These are phyloP conservation scores for Fusarium verrucosum DNA, from an alignment of 2,329 filamentous ascomycete genomes.

Conservation along the genomic window DNA sequence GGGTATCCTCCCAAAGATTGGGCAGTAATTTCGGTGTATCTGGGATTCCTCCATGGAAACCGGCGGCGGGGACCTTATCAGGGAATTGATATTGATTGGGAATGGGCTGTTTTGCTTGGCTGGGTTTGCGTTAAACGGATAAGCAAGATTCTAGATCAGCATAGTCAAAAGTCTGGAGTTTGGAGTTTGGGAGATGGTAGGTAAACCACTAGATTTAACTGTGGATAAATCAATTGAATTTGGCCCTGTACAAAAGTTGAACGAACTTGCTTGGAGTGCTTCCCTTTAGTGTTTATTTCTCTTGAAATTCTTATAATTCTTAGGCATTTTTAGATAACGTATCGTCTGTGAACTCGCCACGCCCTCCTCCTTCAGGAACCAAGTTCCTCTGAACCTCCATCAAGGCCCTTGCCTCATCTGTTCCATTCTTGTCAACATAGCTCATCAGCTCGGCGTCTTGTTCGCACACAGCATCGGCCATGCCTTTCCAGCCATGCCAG, in stretches of 20 bases:
- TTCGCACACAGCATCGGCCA: constrained; percentile 43
- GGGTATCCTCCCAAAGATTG: constrained; percentile 20
- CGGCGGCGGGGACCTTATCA: neutral
- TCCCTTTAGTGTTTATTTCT: neutral
- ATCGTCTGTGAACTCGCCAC: neutral
- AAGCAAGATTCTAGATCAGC: neutral
- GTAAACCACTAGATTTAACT: constrained; percentile 11
- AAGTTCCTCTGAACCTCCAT: constrained; percentile 26
- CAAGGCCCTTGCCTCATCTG: constrained; percentile 26
- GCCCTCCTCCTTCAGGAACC: constrained; percentile 25
- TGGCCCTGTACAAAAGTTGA: neutral
- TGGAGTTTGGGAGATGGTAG: neutral
- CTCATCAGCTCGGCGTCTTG: constrained; percentile 41
- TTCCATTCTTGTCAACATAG: constrained; percentile 37
- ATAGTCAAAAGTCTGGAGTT: constrained; percentile 1
- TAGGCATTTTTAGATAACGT: neutral
- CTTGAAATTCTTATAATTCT: neutral
- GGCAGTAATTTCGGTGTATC: neutral
- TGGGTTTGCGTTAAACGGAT: neutral
- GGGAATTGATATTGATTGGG: neutral
- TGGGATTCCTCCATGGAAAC: neutral
- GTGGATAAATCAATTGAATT: constrained; percentile 1
- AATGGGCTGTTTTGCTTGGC: neutral
- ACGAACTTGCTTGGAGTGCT: neutral
- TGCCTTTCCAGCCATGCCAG: constrained; percentile 46